A percentile compares a stretch with the other conserved stretches of the same genome.
Evolutionary conservation across 208 protist genomes (phyloP).

Genomic region (Acanthamoeba comandoni): DNA sequence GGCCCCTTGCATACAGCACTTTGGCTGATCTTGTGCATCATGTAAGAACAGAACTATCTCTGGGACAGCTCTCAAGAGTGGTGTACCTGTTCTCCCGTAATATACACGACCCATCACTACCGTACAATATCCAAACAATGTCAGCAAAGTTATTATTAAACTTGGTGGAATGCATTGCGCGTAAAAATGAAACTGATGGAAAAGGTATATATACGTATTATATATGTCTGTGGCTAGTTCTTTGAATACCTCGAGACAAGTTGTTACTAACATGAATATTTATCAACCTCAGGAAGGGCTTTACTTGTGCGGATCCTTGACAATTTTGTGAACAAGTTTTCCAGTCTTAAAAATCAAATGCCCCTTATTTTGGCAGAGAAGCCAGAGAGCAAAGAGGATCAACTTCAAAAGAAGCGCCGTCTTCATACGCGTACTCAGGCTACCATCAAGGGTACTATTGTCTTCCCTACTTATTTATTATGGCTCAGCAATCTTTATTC

Average conservation of each 20-base stretch:
- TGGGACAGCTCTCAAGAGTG: slow-evolving; percentile 86
- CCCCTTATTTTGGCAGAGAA: slow-evolving; percentile 33
- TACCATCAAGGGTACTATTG: slow-evolving; percentile 36
- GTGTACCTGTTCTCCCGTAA: slow-evolving; percentile 89
- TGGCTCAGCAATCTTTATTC: background rate
- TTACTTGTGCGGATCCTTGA: slow-evolving; percentile 89
- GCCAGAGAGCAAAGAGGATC: slow-evolving; percentile 10
- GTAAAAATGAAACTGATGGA: slow-evolving; percentile 80
- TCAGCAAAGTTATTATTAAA: slow-evolving; percentile 89
- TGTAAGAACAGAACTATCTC: slow-evolving; percentile 81
- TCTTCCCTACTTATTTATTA: no score
- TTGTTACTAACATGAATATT: background rate
- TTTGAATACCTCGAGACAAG: no score
- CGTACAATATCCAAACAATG: slow-evolving; percentile 89
- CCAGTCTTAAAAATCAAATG: slow-evolving; percentile 76
- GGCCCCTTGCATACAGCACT: slow-evolving; percentile 88
- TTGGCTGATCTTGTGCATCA: slow-evolving; percentile 88
- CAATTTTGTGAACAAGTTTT: slow-evolving; percentile 89
- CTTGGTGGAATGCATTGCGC: slow-evolving; percentile 88
- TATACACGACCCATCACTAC: slow-evolving; percentile 88
- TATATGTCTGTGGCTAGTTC: no score
- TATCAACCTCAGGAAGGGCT: slow-evolving; percentile 42
- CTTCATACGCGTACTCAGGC: background rate
- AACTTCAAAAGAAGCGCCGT: slow-evolving; percentile 14
- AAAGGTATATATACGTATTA: slow-evolving; percentile 69